Percentiles rank a stretch among this genome's conserved stretches.
These are phyloP conservation scores for Termitomyces eurrhizus DNA, from an alignment of 768 basidiomycete genomes.

Conservation along the genomic window DNA sequence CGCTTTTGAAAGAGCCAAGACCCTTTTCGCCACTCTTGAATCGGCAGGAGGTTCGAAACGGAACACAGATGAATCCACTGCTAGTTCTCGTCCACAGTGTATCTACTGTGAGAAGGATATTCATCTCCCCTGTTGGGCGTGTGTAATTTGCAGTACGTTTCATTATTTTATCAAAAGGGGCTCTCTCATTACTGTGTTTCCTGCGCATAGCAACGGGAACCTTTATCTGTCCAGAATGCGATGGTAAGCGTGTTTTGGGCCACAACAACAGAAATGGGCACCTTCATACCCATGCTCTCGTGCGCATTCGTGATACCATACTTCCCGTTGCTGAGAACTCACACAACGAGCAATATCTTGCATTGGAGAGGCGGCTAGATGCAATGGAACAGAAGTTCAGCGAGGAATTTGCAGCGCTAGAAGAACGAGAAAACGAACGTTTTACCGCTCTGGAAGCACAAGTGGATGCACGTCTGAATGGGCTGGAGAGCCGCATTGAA, in stretches of 20 bases:
- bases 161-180: background rate
- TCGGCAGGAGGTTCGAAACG: slow-evolving; percentile 2
- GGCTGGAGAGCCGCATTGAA: slow-evolving; percentile 12
- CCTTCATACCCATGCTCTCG: slow-evolving; percentile 22
- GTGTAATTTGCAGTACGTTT: slow-evolving; percentile 15
- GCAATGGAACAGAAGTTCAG: slow-evolving; percentile 26
- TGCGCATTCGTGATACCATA: slow-evolving; percentile 23
- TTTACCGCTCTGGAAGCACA: slow-evolving; percentile 23
- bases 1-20: slow-evolving; percentile 22
- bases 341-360: slow-evolving; percentile 22
- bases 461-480: slow-evolving; percentile 14
- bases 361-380: slow-evolving; percentile 27
- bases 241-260: slow-evolving; percentile 13
- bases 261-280: slow-evolving; percentile 8
- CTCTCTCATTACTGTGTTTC: background rate
- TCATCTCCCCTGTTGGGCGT: slow-evolving; percentile 19
- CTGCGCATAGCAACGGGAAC: slow-evolving; percentile 25
- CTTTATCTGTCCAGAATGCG: slow-evolving; percentile 30
- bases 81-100: slow-evolving; percentile 9
- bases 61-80: background rate
- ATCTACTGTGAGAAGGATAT: slow-evolving; percentile 16
- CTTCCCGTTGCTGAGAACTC: slow-evolving; percentile 17
- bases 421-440: slow-evolving; percentile 22
- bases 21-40: slow-evolving; percentile 23
- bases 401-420: slow-evolving; percentile 22